Evolutionary conservation across 805 yeast species (phyloP), one percentile per base, ranked within the genome.

Genomic region (Candida nanaspora): DNA sequence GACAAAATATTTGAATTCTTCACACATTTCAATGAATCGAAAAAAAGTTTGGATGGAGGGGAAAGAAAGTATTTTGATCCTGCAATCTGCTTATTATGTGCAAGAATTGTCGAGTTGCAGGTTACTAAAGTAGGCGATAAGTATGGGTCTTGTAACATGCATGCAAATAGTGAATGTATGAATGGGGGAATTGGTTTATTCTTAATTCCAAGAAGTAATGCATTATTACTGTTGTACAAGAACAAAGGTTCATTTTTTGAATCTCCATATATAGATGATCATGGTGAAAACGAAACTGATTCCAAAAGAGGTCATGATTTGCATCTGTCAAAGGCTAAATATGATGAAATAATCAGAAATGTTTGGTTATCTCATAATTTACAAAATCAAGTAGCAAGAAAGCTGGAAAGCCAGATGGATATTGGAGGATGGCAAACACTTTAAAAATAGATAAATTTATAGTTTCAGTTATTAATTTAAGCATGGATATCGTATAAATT

Each of bases 391-490:
- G 80, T 89, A 27, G 88, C 87, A 1, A 69, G 98, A 46, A 79
- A 80, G 48, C 69, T 91, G 14, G 98, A 91, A 51, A 78, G 82
- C 31, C 75, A 74, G 7, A 62, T 82, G 27, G 98, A 91, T 59
- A 76, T 82, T 30, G 98, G 98, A 8, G 98, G 98, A 0, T 91
- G 98, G 98, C 93, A 84, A 50, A 85, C 93, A 2, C 64, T 84
- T 46, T 86, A 25, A 34, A 6, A 31, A 6, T 5, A 8, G 9
- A 27, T 13, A 13, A 9, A 9, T 6, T 27, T 9, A 23, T 8
- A 8, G 10, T 10, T n/a, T n/a, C n/a, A n/a, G n/a, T n/a, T n/a
- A n/a, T n/a, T n/a, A n/a, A n/a, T n/a, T n/a, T n/a, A n/a, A n/a
- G n/a, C n/a, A n/a, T n/a, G n/a, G n/a, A n/a, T n/a, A n/a, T n/a